phyloP scores from a whole-genome alignment of 768 basidiomycete genomes.

The Jaapia argillacea region DNA sequence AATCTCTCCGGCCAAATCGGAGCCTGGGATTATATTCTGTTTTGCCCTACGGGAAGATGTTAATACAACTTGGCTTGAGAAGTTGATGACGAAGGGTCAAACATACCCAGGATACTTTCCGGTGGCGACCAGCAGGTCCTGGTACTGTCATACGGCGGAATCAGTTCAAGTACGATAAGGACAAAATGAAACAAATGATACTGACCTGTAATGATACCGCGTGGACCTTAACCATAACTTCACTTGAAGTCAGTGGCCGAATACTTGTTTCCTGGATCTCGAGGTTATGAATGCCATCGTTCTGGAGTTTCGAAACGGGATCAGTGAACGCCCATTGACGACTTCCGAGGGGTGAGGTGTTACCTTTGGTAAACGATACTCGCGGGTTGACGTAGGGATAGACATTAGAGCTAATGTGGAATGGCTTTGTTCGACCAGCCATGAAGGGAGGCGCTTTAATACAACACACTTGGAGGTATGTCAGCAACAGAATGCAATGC shows the following conservation, averaged over 20 bases:
- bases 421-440: background rate
- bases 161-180: background rate
- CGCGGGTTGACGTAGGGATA: constrained; percentile 12
- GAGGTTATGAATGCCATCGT: background rate
- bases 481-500: too few species aligned
- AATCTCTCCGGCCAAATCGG: constrained; percentile 47
- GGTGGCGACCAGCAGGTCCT: background rate
- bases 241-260: background rate
- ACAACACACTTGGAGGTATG: too few species aligned
- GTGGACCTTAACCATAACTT: constrained; percentile 3
- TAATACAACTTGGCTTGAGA: too few species aligned
- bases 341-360: too few species aligned
- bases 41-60: too few species aligned
- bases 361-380: constrained; percentile 15
- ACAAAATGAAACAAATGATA: background rate
- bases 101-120: background rate
- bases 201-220: background rate
- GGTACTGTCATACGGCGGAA: too few species aligned
- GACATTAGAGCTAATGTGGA: constrained; percentile 4
- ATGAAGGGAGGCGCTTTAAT: background rate
- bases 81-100: too few species aligned
- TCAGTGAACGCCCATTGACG: too few species aligned
- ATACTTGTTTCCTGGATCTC: background rate
- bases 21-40: constrained; percentile 3
- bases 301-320: too few species aligned